phyloP scores from a whole-genome alignment of 805 yeast species.

The Blastobotrys mokoenaii region DNA sequence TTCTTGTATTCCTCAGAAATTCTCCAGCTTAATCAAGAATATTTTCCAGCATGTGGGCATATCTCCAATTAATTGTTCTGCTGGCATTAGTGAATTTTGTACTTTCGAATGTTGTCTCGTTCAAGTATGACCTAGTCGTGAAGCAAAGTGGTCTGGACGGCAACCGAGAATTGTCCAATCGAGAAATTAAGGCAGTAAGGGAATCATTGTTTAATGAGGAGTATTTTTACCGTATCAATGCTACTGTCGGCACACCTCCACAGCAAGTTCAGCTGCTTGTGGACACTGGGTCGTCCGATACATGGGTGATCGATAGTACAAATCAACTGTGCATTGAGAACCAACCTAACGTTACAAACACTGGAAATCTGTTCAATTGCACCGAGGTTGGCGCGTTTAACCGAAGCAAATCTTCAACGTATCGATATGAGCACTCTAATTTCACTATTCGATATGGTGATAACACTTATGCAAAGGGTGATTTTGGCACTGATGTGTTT shows the following conservation, averaged over 20 bases:
- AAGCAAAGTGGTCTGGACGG: no score
- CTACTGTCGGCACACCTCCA: conserved; percentile 47
- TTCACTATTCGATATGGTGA: conserved; percentile 34
- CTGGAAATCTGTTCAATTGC: conserved; percentile 15
- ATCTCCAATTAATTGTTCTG: no score
- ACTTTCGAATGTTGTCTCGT: no score
- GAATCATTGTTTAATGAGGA: conserved; percentile 3
- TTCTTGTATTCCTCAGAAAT: no score
- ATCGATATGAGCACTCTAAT: conserved; percentile 8
- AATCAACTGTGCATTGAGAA: conserved; percentile 15
- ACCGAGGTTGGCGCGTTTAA: conserved; percentile 24
- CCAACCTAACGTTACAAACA: conserved; percentile 2
- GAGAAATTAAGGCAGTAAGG: background rate
- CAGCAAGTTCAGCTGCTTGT: conserved; percentile 46
- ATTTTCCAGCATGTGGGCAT: no score
- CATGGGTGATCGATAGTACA: conserved; percentile 39
- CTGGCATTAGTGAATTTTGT: no score
- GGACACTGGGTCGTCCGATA: conserved; percentile 67
- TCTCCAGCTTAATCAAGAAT: no score
- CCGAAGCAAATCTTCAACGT: conserved; percentile 23
- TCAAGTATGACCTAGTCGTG: no score
- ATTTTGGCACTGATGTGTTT: conserved; percentile 55
- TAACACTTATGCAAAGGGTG: conserved; percentile 43
- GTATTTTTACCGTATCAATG: conserved; percentile 13
- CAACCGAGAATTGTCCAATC: background rate